phyloP scores from a whole-genome alignment of 2,329 filamentous ascomycete species.

The Cladophialophora psammophila region DNA sequence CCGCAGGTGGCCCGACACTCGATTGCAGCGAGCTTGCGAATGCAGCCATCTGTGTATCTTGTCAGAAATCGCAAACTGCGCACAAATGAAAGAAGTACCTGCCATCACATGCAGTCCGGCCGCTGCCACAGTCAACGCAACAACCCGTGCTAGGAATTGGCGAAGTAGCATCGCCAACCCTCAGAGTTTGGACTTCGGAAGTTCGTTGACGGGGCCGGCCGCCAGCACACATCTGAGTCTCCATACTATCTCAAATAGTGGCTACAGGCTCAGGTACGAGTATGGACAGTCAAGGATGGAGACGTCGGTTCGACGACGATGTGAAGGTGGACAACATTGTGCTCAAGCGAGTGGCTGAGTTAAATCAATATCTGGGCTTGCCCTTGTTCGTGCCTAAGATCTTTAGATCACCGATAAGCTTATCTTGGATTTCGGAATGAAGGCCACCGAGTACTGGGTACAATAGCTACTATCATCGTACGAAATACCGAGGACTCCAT shows the following conservation, averaged over 20 bases:
- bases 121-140: neutral
- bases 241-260: neutral
- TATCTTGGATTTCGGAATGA: neutral
- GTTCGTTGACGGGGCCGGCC: neutral
- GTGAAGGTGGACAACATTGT: neutral
- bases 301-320: neutral
- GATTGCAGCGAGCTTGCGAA: slow-evolving; percentile 1
- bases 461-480: too few species aligned
- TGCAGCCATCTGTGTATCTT: neutral
- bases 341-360: too few species aligned
- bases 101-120: neutral
- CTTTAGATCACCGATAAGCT: neutral
- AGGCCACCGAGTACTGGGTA: too few species aligned
- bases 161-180: neutral
- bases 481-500: too few species aligned
- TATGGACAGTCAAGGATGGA: neutral
- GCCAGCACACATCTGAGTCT: neutral
- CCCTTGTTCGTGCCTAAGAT: too few species aligned
- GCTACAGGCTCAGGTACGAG: neutral
- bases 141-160: neutral
- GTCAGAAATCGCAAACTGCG: neutral
- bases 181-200: neutral
- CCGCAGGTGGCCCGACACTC: neutral
- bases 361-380: too few species aligned
- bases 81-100: neutral